Conservation (phyloP, 768 basidiomycete genomes). For the Collybia nuda region DNA sequence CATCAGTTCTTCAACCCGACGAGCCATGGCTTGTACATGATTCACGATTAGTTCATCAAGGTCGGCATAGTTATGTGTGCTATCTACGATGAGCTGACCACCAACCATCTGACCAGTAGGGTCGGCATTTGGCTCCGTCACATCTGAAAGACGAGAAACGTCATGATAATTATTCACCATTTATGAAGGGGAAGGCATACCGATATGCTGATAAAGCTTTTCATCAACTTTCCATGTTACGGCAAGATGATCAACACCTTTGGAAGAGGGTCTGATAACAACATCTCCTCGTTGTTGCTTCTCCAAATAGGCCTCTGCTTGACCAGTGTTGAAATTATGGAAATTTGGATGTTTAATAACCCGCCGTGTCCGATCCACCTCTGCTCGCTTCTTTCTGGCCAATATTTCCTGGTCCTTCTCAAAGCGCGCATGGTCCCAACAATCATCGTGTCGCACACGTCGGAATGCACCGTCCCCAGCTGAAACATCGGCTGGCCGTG, state of each 20-base stretch:
- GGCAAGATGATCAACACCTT: conserved; percentile 89
- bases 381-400: conserved; percentile 81
- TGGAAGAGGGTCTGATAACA: conserved; percentile 94
- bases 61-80: conserved; percentile 83
- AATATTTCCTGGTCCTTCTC: conserved; percentile 72
- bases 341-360: conserved; percentile 98
- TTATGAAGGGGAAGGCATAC: conserved; percentile 39
- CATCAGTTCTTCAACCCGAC: conserved; percentile 93
- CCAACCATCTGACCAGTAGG: conserved; percentile 65
- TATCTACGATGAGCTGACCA: conserved; percentile 70
- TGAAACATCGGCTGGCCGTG: conserved; percentile 60
- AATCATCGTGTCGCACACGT: conserved; percentile 54
- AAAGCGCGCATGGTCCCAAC: conserved; percentile 65
- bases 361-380: conserved; percentile 75
- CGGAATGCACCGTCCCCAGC: conserved; percentile 65
- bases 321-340: conserved; percentile 87
- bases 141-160: conserved; percentile 46
- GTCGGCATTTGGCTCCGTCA: conserved; percentile 78
- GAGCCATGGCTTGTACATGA: conserved; percentile 91
- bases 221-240: conserved; percentile 99
- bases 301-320: conserved; percentile 88
- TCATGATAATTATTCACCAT: background rate
- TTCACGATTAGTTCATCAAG: conserved; percentile 97
- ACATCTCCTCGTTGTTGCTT: conserved; percentile 94
- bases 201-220: conserved; percentile 93